phyloP scores from a whole-genome alignment of 768 basidiomycete genomes.

The Collybia nuda region DNA sequence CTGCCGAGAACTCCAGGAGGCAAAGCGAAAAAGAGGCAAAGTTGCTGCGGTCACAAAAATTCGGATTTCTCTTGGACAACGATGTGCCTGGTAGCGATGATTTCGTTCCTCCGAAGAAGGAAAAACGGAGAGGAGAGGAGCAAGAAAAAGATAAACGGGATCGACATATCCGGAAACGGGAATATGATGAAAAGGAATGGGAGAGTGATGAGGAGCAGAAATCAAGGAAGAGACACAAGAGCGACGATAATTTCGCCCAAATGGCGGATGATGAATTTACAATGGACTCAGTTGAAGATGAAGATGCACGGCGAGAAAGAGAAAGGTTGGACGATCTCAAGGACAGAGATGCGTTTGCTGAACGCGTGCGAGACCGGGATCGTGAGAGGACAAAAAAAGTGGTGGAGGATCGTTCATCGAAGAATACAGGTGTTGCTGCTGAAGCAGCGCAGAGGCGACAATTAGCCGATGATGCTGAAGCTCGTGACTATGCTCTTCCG shows the following conservation, averaged over 20 bases:
- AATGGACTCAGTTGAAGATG: conserved; percentile 63
- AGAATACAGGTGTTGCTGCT: conserved; percentile 66
- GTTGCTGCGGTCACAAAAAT: conserved; percentile 68
- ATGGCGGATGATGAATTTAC: conserved; percentile 38
- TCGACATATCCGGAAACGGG: conserved; percentile 74
- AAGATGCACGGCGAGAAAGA: conserved; percentile 64
- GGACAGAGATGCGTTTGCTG: conserved; percentile 93
- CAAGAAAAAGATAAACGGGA: conserved; percentile 53
- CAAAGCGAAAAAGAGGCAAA: conserved; percentile 79
- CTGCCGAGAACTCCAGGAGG: conserved; percentile 45
- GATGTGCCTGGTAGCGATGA: conserved; percentile 39
- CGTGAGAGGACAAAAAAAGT: conserved; percentile 85
- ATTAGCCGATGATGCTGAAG: conserved; percentile 76
- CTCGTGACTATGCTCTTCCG: conserved; percentile 55
- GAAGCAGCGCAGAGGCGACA: conserved; percentile 81
- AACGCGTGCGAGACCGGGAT: conserved; percentile 82
- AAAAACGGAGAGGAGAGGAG: conserved; percentile 46
- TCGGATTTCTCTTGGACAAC: conserved; percentile 83
- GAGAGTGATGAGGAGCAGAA: conserved; percentile 89
- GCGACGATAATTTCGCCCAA: conserved; percentile 38
- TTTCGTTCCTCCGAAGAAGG: conserved; percentile 40
- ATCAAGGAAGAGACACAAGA: conserved; percentile 60
- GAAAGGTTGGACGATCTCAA: conserved; percentile 77
- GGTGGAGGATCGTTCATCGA: conserved; percentile 89
- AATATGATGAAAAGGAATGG: conserved; percentile 82